Base-by-base conservation (phyloP, 1,284 basidiomycete genomes). In the Takashimella koratensis region DNA sequence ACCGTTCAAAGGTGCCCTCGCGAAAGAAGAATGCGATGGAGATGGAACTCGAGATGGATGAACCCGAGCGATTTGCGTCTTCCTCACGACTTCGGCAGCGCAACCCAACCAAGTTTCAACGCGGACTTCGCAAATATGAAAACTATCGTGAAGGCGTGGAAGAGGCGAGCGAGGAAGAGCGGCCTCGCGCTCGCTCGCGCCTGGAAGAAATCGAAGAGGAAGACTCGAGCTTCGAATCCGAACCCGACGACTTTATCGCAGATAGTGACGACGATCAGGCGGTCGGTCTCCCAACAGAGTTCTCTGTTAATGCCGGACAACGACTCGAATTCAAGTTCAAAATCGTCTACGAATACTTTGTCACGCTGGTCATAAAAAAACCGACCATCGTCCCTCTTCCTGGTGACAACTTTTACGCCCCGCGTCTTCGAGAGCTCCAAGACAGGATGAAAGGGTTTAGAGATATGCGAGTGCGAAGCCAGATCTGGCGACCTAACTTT, bases 391-490 rank as follows among this genome's bases (percentile, higher is more conserved):
- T 36, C 30, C 27, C n/a, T n/a, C 13, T 30, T 20, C 25, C 46
- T 8, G 26, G 8, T 12, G 27, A 8, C 11, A n/a, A 41, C 13
- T 42, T 8, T 12, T 26, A 16, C 16, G 5, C 30, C 16, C 30
- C 30, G 16, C 30, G 30, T 36, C 30, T 36, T 36, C 30, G 16
- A 36, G 30, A 8, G 10, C 30, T 36, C 16, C 30, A 16, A 36
- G 16, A 36, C 16, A 8, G 30, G 65, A 68, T 91, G 27, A 76
- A 71, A 10, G 85, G 85, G 4, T 76, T 88, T 56, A 78, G 82
- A 53, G 86, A 88, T 67, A 85, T 85, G 2, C 74, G 87, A 16
- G 86, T 90, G 2, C 78, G 84, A 11, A 89, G 87, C n/a, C 89
- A 88, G 2, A 81, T 87, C 4, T 93, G 90, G 90, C 79, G 79